Evolutionary conservation across 2,329 filamentous ascomycete genomes (phyloP).

Genomic region (Akanthomyces lecanii): DNA sequence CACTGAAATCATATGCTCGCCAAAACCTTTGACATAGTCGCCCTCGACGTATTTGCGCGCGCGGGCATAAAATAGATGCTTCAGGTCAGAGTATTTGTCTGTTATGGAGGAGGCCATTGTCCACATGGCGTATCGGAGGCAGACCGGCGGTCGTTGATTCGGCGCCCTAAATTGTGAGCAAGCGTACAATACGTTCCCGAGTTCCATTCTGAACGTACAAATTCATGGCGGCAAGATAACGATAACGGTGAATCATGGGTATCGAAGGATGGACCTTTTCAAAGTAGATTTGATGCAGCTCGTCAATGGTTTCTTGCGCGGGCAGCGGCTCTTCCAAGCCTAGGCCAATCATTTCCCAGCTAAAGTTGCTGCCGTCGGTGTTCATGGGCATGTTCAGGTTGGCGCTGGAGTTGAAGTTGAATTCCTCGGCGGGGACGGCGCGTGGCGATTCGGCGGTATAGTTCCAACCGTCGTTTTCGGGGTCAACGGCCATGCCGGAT

Average conservation of each 20-base stretch:
- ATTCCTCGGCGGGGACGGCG: slow-evolving; percentile 48
- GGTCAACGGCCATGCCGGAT: slow-evolving; percentile 38
- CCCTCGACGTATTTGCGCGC: slow-evolving; percentile 85
- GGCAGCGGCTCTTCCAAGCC: slow-evolving; percentile 57
- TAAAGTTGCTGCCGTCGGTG: slow-evolving; percentile 54
- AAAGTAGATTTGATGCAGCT: slow-evolving; percentile 87
- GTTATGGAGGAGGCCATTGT: slow-evolving; percentile 80
- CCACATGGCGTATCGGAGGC: slow-evolving; percentile 93
- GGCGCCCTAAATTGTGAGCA: slow-evolving; percentile 53
- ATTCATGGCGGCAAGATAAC: slow-evolving; percentile 85
- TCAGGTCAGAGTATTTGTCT: slow-evolving; percentile 74
- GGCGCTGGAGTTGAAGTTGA: slow-evolving; percentile 49
- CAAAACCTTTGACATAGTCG: slow-evolving; percentile 89
- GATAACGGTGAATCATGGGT: slow-evolving; percentile 84
- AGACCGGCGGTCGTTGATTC: slow-evolving; percentile 78
- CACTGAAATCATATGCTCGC: slow-evolving; percentile 81
- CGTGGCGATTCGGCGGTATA: slow-evolving; percentile 53
- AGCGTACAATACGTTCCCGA: not conserved
- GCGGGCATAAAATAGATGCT: slow-evolving; percentile 84
- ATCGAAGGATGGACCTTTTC: slow-evolving; percentile 81
- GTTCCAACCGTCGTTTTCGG: slow-evolving; percentile 52
- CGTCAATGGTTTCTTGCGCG: slow-evolving; percentile 65
- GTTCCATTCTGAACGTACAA: slow-evolving; percentile 45
- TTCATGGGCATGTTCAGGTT: slow-evolving; percentile 48
- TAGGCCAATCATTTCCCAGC: slow-evolving; percentile 71